Evolutionary conservation across 2,329 filamentous ascomycete species (phyloP).

Genomic region (Keithomyces neogunnii): DNA sequence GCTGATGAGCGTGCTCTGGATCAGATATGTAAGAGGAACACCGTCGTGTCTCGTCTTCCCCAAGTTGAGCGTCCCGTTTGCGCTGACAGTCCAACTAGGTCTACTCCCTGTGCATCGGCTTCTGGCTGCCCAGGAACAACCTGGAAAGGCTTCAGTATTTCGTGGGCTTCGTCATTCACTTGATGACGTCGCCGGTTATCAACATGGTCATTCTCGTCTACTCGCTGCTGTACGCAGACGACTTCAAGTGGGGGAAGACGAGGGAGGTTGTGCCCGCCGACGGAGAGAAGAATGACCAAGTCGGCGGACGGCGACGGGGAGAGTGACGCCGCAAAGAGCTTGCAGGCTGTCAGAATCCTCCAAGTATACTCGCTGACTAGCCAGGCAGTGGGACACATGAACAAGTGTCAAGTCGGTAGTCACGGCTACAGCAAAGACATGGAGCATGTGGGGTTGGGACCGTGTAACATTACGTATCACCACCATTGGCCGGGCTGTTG

Average conservation of each 20-base stretch:
- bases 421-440: too few species aligned
- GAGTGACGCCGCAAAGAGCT: too few species aligned
- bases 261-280: constrained; percentile 25
- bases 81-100: constrained; percentile 14
- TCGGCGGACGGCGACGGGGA: not conserved
- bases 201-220: constrained; percentile 34
- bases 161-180: constrained; percentile 27
- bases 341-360: too few species aligned
- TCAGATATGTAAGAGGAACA: constrained; percentile 29
- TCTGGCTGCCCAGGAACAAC: constrained; percentile 31
- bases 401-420: too few species aligned
- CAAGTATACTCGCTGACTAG: too few species aligned
- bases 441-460: too few species aligned
- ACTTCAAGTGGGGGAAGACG: constrained; percentile 39
- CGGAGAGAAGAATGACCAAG: constrained; percentile 12
- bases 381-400: too few species aligned
- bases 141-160: constrained; percentile 30
- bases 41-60: not conserved
- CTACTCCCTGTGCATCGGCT: constrained; percentile 32
- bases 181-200: constrained; percentile 30
- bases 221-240: constrained; percentile 32
- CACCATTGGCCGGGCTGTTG: too few species aligned
- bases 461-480: too few species aligned
- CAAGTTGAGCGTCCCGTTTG: not conserved
- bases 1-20: constrained; percentile 27